A percentile compares a stretch with the other conserved stretches of the same genome.
phyloP scores from a whole-genome alignment of 371 early-diverging fungal species.

The Globomyces sp. region DNA sequence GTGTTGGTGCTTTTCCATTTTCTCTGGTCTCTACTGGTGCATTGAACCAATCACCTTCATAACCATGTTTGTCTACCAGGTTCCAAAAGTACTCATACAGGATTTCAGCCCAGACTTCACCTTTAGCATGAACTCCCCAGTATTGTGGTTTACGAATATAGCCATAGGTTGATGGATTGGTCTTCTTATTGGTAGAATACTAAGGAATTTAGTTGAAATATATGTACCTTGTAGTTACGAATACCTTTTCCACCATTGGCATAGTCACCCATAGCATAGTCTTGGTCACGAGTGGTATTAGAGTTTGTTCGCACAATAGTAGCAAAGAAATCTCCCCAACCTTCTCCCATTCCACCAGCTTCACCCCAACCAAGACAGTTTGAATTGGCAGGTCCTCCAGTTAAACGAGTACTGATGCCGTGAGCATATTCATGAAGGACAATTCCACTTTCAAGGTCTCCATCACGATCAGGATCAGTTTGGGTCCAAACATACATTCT shows the following conservation, averaged over 20 bases:
- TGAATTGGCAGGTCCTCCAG: conserved; percentile 89
- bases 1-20: neutral
- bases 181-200: conserved; percentile 77
- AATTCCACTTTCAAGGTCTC: conserved; percentile 91
- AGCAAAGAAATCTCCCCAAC: conserved; percentile 96
- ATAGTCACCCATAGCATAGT: conserved; percentile 84
- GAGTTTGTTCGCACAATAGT: conserved; percentile 73
- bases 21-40: neutral
- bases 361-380: conserved; percentile 93
- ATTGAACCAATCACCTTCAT: conserved; percentile 50
- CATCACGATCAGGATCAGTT: conserved; percentile 78
- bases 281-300: conserved; percentile 56
- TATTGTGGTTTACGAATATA: conserved; percentile 78
- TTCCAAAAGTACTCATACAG: conserved; percentile 61
- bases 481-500: conserved; percentile 89
- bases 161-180: conserved; percentile 87
- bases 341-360: conserved; percentile 88
- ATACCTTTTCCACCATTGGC: conserved; percentile 77
- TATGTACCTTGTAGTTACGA: conserved; percentile 61
- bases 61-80: conserved; percentile 60
- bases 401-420: conserved; percentile 87
- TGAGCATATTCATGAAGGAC: conserved; percentile 69
- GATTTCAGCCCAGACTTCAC: conserved; percentile 95
- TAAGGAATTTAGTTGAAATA: too few species aligned
- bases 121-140: conserved; percentile 95